Conservation (phyloP, 2,329 filamentous ascomycete genomes). For the Nannizziopsis arthrosporioides region DNA sequence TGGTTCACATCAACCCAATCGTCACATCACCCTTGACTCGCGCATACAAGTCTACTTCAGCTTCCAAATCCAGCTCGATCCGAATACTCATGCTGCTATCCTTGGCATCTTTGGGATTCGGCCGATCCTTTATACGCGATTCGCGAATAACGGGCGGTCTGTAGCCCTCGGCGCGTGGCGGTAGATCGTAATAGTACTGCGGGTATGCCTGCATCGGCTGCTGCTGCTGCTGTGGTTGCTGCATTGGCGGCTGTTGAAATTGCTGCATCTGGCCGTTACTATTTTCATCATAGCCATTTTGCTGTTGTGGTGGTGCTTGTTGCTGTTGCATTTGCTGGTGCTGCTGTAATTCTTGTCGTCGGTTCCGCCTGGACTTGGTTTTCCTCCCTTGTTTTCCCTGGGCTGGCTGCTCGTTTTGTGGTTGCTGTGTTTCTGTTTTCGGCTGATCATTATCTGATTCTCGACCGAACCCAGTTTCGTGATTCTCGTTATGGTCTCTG, state of each 20-base stretch:
- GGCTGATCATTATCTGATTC: constrained; percentile 5
- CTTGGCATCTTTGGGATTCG: constrained; percentile 25
- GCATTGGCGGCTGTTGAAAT: constrained; percentile 2
- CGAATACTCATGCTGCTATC: constrained; percentile 34
- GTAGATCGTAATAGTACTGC: constrained; percentile 1
- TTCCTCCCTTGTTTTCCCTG: neutral
- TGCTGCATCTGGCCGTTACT: neutral
- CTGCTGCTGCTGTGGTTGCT: constrained; percentile 1
- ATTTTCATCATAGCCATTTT: neutral
- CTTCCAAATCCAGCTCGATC: constrained; percentile 29
- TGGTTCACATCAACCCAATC: constrained; percentile 9
- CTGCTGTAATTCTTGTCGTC: neutral
- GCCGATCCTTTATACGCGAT: constrained; percentile 32
- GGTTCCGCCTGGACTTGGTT: neutral
- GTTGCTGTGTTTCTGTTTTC: neutral
- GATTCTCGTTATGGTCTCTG: constrained; percentile 6
- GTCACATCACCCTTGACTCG: constrained; percentile 11
- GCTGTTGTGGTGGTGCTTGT: neutral
- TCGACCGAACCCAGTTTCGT: neutral
- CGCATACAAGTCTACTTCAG: constrained; percentile 10
- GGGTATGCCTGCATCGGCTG: neutral
- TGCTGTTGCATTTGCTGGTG: neutral
- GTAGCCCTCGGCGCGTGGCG: constrained; percentile 1
- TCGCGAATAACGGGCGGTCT: constrained; percentile 14
- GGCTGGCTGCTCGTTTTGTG: neutral